Percentiles rank a stretch among this genome's conserved stretches.
phyloP scores from a whole-genome alignment of 805 yeast genomes.

The Grigorovia humatica region DNA sequence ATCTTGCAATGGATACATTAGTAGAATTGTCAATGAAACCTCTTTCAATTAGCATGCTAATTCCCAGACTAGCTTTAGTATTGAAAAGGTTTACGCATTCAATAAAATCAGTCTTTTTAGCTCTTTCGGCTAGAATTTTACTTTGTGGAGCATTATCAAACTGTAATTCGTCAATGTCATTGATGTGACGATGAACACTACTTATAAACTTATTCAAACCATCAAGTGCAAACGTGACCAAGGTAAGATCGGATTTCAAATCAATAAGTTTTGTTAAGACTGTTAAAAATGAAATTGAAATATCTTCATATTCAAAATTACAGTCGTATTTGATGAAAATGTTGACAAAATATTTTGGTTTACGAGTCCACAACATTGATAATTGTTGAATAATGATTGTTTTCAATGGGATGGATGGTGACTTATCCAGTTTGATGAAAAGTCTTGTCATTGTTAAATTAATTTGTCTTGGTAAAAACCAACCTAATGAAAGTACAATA shows the following conservation, averaged over 20 bases:
- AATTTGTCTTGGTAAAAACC: conserved; percentile 64
- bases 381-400: conserved; percentile 79
- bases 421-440: conserved; percentile 32
- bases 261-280: conserved; percentile 61
- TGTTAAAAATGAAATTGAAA: conserved; percentile 56
- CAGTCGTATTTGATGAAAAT: conserved; percentile 82
- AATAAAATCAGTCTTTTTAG: conserved; percentile 62
- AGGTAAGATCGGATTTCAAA: conserved; percentile 70
- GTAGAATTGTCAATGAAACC: conserved; percentile 46
- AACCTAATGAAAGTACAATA: conserved; percentile 55
- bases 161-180: conserved; percentile 13
- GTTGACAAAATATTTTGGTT: conserved; percentile 65
- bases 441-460: conserved; percentile 63
- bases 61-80: conserved; percentile 65
- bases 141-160: conserved; percentile 18
- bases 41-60: conserved; percentile 47
- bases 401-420: conserved; percentile 33
- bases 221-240: conserved; percentile 89
- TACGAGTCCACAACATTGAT: conserved; percentile 70
- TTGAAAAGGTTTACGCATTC: conserved; percentile 68
- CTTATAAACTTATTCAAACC: conserved; percentile 65
- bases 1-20: conserved; percentile 59
- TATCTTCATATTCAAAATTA: conserved; percentile 74
- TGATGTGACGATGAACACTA: conserved; percentile 42
- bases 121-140: conserved; percentile 25